Base-by-base conservation (phyloP, 441 rosid genomes). In the Pelargonium cotyledonis region DNA sequence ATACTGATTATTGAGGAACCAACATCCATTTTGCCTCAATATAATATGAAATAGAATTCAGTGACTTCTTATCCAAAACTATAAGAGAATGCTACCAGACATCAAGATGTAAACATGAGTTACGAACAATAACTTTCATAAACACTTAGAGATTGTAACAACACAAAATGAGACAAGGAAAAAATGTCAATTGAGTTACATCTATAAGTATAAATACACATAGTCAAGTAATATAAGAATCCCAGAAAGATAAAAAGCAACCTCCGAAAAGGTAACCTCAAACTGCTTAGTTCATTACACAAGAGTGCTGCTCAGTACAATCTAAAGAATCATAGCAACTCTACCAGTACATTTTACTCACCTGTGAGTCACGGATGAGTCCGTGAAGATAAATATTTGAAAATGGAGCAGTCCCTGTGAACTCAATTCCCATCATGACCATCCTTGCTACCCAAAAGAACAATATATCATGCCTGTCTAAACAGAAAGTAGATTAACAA, bases 371-470 rank as follows among this genome's bases (percentile, higher is more conserved):
- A 61, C 95, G 89, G 71, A 94, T 94, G 70, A 94, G 93, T 63
- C 98, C 98, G 66, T 94, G 98, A 72, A 94, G 97, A 79, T 89
- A 89, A 70, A 94, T 86, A 82, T 87, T 81, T 57, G 88, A 82
- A 80, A 94, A 94, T 57, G 98, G 98, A 77, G 86, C 93, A 18
- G 82, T 88, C 73, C 98, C 97, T 23, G 98, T 94, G 78, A 94
- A 88, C 80, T 94, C 98, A 72, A 94, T 83, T 75, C 98, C 98
- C 98, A 94, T 94, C 97, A 94, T 94, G 69, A 91, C 82, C 98
- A 94, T 94, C 81, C 98, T 89, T 76, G 98, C 98, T 61, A 91
- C 98, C 98, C 98, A 94, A 73, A 94, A 94, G 90, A 94, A 94
- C 76, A 94, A 78, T 75, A 94, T 94, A 75, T 94, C 98, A 84